Evolutionary conservation across 1,139 yeast species (phyloP).

Genomic region (Zygosaccharomyces sapae): DNA sequence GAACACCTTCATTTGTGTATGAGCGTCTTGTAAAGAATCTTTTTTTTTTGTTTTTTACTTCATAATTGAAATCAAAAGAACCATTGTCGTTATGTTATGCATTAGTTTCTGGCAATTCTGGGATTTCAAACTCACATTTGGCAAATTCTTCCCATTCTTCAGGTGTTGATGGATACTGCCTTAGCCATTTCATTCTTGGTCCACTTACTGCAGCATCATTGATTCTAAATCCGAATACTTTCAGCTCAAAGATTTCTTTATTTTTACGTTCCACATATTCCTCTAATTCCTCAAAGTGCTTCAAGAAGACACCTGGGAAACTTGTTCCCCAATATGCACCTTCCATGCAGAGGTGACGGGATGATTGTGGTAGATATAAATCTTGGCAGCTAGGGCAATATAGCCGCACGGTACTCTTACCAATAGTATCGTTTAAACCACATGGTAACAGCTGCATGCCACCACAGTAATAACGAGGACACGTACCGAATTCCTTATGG

Average conservation of each 20-base stretch:
- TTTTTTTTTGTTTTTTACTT: background rate
- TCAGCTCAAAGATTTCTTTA: slow-evolving; percentile 54
- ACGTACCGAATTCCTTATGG: slow-evolving; percentile 80
- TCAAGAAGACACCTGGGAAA: slow-evolving; percentile 86
- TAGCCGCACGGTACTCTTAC: slow-evolving; percentile 84
- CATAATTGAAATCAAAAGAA: too few species aligned
- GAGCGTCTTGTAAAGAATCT: slow-evolving; percentile 3
- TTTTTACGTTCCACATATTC: slow-evolving; percentile 49
- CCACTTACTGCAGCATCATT: slow-evolving; percentile 76
- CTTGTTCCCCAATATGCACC: slow-evolving; percentile 97
- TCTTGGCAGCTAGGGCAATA: slow-evolving; percentile 95
- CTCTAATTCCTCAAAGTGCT: slow-evolving; percentile 84
- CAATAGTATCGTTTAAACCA: slow-evolving; percentile 87
- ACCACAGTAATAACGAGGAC: slow-evolving; percentile 88
- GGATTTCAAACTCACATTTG: slow-evolving; percentile 58
- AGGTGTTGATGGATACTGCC: slow-evolving; percentile 62
- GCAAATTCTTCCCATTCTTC: slow-evolving; percentile 58
- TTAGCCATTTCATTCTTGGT: slow-evolving; percentile 92
- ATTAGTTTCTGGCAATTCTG: slow-evolving; percentile 27
- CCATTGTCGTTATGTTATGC: slow-evolving; percentile 4
- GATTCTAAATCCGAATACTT: slow-evolving; percentile 82
- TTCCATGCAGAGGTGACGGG: slow-evolving; percentile 81
- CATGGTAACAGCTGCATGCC: slow-evolving; percentile 91
- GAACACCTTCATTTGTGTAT: slow-evolving; percentile 1
- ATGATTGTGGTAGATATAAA: slow-evolving; percentile 78